Evolutionary conservation across 192 early-diverging fungal species (phyloP).

Genomic region (Backusella morwellensis): DNA sequence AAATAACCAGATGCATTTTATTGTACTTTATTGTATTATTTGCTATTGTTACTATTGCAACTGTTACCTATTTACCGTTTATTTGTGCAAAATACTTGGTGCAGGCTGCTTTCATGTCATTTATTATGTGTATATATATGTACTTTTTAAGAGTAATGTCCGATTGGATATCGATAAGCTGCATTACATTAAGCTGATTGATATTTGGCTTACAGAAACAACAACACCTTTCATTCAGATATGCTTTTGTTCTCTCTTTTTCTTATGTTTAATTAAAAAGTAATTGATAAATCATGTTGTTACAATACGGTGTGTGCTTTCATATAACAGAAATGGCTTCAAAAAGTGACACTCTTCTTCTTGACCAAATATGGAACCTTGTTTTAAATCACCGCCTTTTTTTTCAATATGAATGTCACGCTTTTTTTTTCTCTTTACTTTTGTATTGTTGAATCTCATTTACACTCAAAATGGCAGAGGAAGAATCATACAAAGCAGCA

Average conservation of each 20-base stretch:
- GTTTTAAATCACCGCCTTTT: background rate
- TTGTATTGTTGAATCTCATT: background rate
- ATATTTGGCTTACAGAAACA: background rate
- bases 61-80: too few relatives aligned
- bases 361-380: background rate
- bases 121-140: background rate
- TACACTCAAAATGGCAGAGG: background rate
- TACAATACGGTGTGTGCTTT: background rate
- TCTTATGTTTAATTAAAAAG: too few relatives aligned
- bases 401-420: background rate
- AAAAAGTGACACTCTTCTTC: background rate
- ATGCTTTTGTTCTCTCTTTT: too few relatives aligned
- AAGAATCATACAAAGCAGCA: background rate
- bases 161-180: background rate
- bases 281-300: too few relatives aligned
- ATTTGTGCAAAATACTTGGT: too few relatives aligned
- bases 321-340: too few relatives aligned
- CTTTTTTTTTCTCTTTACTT: background rate
- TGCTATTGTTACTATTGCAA: background rate
- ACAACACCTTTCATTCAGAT: background rate
- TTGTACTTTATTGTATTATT: background rate
- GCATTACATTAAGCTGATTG: too few relatives aligned
- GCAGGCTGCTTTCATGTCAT: too few relatives aligned
- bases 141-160: background rate
- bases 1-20: background rate